Base-by-base conservation (phyloP, 2,329 filamentous ascomycete genomes). In the Fusarium ramigenum region DNA sequence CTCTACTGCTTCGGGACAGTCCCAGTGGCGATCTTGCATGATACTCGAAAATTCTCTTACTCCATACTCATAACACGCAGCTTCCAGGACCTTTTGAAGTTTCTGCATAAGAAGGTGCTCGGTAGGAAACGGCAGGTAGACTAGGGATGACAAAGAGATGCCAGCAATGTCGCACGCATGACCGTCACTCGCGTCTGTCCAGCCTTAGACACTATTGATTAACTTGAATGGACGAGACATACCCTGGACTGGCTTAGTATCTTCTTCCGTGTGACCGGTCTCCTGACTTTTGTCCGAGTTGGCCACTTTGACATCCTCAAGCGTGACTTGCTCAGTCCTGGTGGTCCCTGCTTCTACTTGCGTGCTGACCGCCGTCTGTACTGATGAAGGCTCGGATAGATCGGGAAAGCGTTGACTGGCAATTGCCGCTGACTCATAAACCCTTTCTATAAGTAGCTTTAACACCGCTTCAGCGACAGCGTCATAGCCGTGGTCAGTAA, bases 51-150 rank as follows among this genome's bases (percentile, higher is more conserved):
- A 10, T 9, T 49, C 15, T 5, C 15, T 49, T 2, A 18, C 2
- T 9, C 46, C 28, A 0, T 49, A 49, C 7, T 14, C 0, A 0
- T 49, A 49, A 7, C 28, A 49, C 0, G 46, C 46, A 2, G 1
- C 0, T 18, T 49, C 28, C 3, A 50, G 5, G 15, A 1, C 0
- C 1, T 23, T 50, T 19, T 50, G 28, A 0, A 50, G 21, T 1
- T 32, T 50, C 47, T 50, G 21, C 21, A 50, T 32, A 4, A 50
- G 47, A 0, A 50, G 3, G 19, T 50, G 28, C 28, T 50, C 21
- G 1, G 21, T 18, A 23, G 28, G 47, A 9, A 50, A 50, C 2
- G 47, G 47, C 1, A 50, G 28, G 12, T 50, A 2, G 5, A 50
- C 21, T 14, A 10, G 2, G 10, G 9, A 30, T 16, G 21, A 9